Evolutionary conservation across 129 eudicot species (phyloP), one percentile per base, ranked within the genome.

Genomic region (Flaveria ramosissima): DNA sequence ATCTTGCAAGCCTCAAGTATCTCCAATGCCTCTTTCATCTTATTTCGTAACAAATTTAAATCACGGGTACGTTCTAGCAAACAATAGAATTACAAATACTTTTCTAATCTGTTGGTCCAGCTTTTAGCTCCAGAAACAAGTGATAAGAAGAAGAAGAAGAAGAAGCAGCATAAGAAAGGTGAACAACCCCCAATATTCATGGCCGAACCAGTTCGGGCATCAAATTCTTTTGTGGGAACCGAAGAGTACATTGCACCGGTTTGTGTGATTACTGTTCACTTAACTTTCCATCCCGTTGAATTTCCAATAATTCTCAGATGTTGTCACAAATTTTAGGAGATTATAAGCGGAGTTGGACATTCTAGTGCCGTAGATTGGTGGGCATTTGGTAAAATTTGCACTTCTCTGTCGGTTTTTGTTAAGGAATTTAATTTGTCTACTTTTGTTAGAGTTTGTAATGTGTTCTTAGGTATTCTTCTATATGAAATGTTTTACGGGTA

Each of bases 231-330:
- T 36, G 97, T 94, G 41, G 98, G 98, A 52, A 91, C 97, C 2
- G 98, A 94, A 84, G 98, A 94, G 77, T 94, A 94, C 82, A 94
- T 94, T 46, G 98, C 98, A 80, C 98, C 97, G 85, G 98, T 93
- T 41, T 19, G 97, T 74, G 24, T 39, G 60, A 16, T 48, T 80
- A 60, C 10, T 32, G 9, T 3, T 5, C 59, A 48, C 36, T 36
- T 66, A 16, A 51, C 39, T 24, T 55, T 36, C 41, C 41, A 36
- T 42, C 6, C 59, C 15, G 0, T 24, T 15, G 7, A 26, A 7
- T 41, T 53, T 59, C 27, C 16, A 50, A 69, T 19, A 6, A 69
- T 62, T 52, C 8, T 39, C 26, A 19, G 7, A 61, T 62, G 60
- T 17, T 36, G 43, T 32, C 19, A 48, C 3, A 30, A 64, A 27